Evolutionary conservation across 768 basidiomycete genomes (phyloP).

Genomic region (Lactarius psammicola): DNA sequence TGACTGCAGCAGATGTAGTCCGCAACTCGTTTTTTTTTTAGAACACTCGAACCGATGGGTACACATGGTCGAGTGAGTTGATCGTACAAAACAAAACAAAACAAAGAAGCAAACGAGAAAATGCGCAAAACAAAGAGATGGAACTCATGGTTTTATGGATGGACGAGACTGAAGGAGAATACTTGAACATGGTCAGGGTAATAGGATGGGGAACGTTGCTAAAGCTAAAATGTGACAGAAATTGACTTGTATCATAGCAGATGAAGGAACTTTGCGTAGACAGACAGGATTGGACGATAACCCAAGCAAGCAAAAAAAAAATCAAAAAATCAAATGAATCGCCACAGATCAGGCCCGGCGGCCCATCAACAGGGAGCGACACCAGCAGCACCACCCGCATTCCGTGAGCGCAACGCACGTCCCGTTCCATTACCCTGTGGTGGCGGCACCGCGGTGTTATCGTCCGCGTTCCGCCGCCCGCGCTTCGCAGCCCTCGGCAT

Average conservation of each 20-base stretch:
- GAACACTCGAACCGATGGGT: neutral
- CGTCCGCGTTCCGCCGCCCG: neutral
- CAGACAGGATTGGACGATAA: neutral
- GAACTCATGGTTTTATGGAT: neutral
- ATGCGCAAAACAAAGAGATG: neutral
- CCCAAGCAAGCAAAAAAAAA: neutral
- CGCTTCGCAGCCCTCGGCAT: constrained; percentile 5
- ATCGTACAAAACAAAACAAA: neutral
- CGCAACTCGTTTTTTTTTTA: too few relatives aligned
- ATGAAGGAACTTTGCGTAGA: neutral
- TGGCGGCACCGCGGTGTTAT: neutral
- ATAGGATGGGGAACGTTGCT: neutral
- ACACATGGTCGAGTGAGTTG: neutral
- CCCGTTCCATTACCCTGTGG: constrained; percentile 1
- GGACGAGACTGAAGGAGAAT: neutral
- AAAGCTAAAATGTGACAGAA: neutral
- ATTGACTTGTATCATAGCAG: neutral
- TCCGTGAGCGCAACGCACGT: constrained; percentile 16
- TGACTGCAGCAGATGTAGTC: too few relatives aligned
- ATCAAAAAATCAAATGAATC: neutral
- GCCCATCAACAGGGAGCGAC: neutral
- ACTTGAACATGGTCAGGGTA: neutral
- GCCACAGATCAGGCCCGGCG: neutral
- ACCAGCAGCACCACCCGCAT: neutral
- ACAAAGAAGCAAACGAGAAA: neutral